These are phyloP conservation scores for Amauroascus niger DNA, from an alignment of 2,329 filamentous ascomycete genomes.

Conservation along the genomic window DNA sequence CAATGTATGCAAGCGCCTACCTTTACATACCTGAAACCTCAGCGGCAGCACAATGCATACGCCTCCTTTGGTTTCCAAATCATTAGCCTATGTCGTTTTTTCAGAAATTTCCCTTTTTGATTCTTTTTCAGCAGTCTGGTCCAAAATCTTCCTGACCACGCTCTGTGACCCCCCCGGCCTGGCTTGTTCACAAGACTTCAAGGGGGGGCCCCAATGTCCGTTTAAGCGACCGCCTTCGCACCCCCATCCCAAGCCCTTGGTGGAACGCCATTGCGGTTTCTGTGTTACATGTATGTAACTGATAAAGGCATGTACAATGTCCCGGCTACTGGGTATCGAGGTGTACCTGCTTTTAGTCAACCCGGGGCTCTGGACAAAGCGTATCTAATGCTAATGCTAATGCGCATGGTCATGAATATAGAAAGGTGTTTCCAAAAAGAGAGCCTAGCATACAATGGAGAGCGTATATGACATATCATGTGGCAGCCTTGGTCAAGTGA, in stretches of 20 bases:
- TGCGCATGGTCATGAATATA: too few relatives aligned
- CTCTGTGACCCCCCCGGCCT: not conserved
- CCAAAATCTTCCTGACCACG: not conserved
- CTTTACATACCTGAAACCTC: not conserved
- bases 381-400: too few relatives aligned
- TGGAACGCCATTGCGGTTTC: not conserved
- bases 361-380: too few relatives aligned
- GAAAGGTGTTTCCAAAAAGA: too few relatives aligned
- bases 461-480: too few relatives aligned
- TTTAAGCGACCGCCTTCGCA: not conserved
- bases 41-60: not conserved
- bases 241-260: not conserved
- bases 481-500: too few relatives aligned
- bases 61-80: not conserved
- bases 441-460: too few relatives aligned
- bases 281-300: not conserved
- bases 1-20: not conserved
- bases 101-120: constrained; percentile 1
- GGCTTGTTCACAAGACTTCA: not conserved
- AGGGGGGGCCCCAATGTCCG: not conserved
- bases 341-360: too few relatives aligned
- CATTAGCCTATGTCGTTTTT: too few relatives aligned
- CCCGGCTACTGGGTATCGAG: too few relatives aligned
- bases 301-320: too few relatives aligned
- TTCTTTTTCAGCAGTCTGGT: not conserved